Evolutionary conservation across 2,329 filamentous ascomycete species (phyloP).

Genomic region (Apiospora malaysiana): DNA sequence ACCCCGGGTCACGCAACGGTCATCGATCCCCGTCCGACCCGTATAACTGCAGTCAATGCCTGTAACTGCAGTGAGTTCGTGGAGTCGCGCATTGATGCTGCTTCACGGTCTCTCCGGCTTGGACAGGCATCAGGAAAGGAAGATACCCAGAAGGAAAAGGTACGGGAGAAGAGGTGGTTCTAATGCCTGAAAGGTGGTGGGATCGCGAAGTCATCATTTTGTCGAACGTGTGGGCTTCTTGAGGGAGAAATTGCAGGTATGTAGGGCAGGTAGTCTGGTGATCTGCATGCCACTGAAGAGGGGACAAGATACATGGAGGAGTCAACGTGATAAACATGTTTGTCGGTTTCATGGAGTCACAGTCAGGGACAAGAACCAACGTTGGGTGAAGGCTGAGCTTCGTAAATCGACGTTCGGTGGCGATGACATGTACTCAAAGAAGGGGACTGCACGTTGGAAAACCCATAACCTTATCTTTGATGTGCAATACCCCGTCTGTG

Average conservation of each 20-base stretch:
- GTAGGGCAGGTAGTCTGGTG: not conserved
- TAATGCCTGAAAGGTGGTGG: not conserved
- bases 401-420: not conserved
- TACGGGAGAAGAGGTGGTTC: not conserved
- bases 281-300: constrained; percentile 4
- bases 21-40: constrained; percentile 12
- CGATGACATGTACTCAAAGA: constrained; percentile 3
- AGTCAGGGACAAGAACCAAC: not conserved
- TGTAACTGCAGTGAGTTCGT: constrained; percentile 6
- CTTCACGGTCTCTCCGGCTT: constrained; percentile 1
- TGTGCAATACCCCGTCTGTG: constrained; percentile 13
- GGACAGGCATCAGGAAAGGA: constrained; percentile 6
- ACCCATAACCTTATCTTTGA: constrained; percentile 18
- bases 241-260: not conserved
- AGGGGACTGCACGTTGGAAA: not conserved
- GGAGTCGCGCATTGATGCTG: constrained; percentile 16
- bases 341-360: not conserved
- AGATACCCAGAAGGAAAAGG: not conserved
- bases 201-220: not conserved
- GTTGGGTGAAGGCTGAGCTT: not conserved
- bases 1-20: constrained; percentile 18
- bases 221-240: not conserved
- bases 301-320: not conserved
- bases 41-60: constrained; percentile 15
- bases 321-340: not conserved